phyloP scores from a whole-genome alignment of 2,329 filamentous ascomycete genomes.

The Teratosphaeriaceae sp. region DNA sequence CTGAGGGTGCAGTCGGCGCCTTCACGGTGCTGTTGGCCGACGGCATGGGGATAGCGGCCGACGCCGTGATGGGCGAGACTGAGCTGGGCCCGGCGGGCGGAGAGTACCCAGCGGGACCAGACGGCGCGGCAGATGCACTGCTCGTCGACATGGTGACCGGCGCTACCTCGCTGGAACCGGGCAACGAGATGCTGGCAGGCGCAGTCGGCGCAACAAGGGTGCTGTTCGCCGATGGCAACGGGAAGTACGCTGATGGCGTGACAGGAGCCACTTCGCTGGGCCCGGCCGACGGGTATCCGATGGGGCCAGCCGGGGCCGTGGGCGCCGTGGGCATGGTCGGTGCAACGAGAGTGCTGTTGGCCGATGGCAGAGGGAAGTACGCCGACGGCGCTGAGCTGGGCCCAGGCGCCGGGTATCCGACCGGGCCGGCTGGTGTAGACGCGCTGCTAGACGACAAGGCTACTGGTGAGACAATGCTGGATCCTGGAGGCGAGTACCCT shows the following conservation, averaged over 20 bases:
- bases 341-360: slow-evolving; percentile 10
- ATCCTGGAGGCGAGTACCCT: neutral
- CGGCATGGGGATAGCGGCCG: neutral
- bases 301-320: too few relatives aligned
- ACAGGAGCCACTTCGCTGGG: too few relatives aligned
- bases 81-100: neutral
- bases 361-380: neutral
- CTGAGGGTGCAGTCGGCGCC: slow-evolving; percentile 11
- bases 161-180: neutral
- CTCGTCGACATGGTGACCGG: neutral
- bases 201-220: slow-evolving; percentile 2
- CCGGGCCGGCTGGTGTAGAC: neutral
- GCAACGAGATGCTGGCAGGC: slow-evolving; percentile 1
- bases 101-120: neutral
- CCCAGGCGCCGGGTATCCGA: neutral
- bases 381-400: slow-evolving; percentile 1
- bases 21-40: slow-evolving; percentile 1
- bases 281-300: too few relatives aligned
- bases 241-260: neutral
- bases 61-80: neutral
- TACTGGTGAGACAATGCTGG: neutral
- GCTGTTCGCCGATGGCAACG: neutral
- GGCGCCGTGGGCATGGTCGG: slow-evolving; percentile 3
- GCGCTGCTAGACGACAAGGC: neutral
- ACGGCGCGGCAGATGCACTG: neutral